Percentiles rank a stretch among this genome's conserved stretches.
phyloP scores from a whole-genome alignment of 352 stramenopile species.

The Globisporangium carolinianum region DNA sequence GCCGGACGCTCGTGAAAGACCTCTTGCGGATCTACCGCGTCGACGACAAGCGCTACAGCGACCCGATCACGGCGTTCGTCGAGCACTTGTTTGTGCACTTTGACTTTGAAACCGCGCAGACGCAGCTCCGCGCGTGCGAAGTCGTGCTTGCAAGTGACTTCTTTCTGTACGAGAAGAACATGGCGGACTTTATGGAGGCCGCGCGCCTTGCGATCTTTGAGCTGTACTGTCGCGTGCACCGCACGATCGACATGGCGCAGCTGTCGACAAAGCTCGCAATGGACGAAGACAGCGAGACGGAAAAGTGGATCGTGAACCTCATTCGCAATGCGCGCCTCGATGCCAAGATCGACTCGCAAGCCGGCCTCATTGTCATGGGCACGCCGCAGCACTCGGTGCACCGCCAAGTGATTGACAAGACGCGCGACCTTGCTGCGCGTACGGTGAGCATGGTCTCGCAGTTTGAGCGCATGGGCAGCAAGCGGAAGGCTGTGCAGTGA shows the following conservation, averaged over 20 bases:
- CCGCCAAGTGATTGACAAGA: constrained; percentile 97
- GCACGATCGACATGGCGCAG: constrained; percentile 97
- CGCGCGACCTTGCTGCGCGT: constrained; percentile 91
- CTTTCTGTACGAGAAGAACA: constrained; percentile 95
- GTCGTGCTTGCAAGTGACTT: constrained; percentile 95
- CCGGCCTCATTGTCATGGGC: constrained; percentile 97
- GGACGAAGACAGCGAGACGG: constrained; percentile 92
- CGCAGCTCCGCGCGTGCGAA: constrained; percentile 91
- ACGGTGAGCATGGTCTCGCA: constrained; percentile 86
- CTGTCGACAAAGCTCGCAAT: constrained; percentile 96
- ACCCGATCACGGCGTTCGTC: constrained; percentile 93
- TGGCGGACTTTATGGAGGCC: constrained; percentile 98
- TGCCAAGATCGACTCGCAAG: constrained; percentile 97
- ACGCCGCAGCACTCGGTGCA: constrained; percentile 90
- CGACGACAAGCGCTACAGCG: constrained; percentile 76
- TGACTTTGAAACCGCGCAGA: constrained; percentile 97
- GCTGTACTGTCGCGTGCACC: constrained; percentile 99
- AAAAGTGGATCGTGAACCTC: constrained; percentile 99
- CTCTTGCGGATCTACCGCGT: constrained; percentile 94
- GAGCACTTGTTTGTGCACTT: constrained; percentile 98
- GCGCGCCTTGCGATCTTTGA: constrained; percentile 98
- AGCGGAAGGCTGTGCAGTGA: constrained; percentile 72
- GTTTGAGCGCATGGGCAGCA: constrained; percentile 77
- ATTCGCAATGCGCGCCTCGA: constrained; percentile 96
- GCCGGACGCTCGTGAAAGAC: constrained; percentile 91